These are phyloP conservation scores for Forsythia viridissima DNA, from an alignment of 257 asterid genomes.

Conservation along the genomic window DNA sequence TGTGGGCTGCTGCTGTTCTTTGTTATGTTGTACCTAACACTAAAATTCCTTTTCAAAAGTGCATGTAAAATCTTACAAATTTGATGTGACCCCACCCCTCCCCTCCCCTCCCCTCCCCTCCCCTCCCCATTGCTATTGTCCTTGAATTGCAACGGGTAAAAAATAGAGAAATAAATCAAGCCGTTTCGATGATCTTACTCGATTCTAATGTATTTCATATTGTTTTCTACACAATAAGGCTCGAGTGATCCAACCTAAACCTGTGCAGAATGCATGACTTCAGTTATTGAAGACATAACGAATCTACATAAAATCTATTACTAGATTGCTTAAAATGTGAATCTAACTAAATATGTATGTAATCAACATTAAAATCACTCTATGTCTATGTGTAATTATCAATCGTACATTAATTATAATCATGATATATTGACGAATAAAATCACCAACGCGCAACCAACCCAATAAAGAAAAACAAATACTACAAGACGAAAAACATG, in stretches of 20 bases:
- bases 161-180: background rate
- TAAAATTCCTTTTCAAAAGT: background rate
- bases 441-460: background rate
- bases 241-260: background rate
- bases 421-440: background rate
- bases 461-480: background rate
- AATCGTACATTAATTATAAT: background rate
- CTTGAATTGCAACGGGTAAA: background rate
- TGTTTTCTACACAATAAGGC: no score
- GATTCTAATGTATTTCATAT: no score
- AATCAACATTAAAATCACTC: background rate
- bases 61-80: constrained; percentile 8
- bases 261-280: background rate
- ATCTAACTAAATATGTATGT: no score
- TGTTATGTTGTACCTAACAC: constrained; percentile 34
- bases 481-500: no score
- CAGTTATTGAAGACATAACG: background rate
- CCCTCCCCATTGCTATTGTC: background rate
- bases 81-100: background rate
- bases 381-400: background rate
- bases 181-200: no score
- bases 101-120: background rate
- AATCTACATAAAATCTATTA: background rate
- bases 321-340: no score
- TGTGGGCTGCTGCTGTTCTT: constrained; percentile 44